Percentiles rank a stretch among this genome's conserved stretches.
Evolutionary conservation across 2,329 filamentous ascomycete genomes (phyloP).

Genomic region (Xylariomycetidae sp.): DNA sequence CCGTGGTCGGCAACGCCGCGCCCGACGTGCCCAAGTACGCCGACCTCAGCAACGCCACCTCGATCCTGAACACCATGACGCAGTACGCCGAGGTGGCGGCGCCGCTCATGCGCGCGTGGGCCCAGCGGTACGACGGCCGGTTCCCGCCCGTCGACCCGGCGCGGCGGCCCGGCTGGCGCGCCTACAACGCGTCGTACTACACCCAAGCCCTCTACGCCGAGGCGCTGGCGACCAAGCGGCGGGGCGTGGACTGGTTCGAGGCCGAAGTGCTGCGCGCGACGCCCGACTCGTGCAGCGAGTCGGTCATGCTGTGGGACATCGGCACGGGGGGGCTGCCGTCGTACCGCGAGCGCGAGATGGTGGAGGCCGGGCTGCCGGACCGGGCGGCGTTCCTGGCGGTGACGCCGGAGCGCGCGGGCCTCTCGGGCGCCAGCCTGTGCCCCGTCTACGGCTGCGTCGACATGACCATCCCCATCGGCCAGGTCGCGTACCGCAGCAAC

Average conservation of each 20-base stretch:
- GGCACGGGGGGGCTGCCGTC: conserved; percentile 36
- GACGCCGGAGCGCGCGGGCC: conserved; percentile 23
- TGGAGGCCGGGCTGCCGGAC: conserved; percentile 21
- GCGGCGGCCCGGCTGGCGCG: conserved; percentile 23
- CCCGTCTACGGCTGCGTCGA: conserved; percentile 34
- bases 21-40: conserved; percentile 19
- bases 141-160: conserved; percentile 34
- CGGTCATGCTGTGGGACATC: conserved; percentile 36
- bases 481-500: conserved; percentile 34
- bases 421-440: conserved; percentile 29
- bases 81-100: conserved; percentile 28
- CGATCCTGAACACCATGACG: conserved; percentile 27
- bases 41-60: conserved; percentile 21
- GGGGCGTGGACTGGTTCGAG: conserved; percentile 33
- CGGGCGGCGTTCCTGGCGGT: conserved; percentile 28
- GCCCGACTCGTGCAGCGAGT: conserved; percentile 33
- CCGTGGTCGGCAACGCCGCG: conserved; percentile 26
- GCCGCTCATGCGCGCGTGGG: conserved; percentile 29
- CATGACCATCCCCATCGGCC: conserved; percentile 37
- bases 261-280: conserved; percentile 30
- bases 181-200: conserved; percentile 21
- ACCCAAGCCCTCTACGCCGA: conserved; percentile 18
- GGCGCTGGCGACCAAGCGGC: conserved; percentile 24
- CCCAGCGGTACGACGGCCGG: conserved; percentile 28
- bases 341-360: conserved; percentile 32